Conservation (phyloP, 371 early-diverging fungal species). For the Parasitella parasitica region DNA sequence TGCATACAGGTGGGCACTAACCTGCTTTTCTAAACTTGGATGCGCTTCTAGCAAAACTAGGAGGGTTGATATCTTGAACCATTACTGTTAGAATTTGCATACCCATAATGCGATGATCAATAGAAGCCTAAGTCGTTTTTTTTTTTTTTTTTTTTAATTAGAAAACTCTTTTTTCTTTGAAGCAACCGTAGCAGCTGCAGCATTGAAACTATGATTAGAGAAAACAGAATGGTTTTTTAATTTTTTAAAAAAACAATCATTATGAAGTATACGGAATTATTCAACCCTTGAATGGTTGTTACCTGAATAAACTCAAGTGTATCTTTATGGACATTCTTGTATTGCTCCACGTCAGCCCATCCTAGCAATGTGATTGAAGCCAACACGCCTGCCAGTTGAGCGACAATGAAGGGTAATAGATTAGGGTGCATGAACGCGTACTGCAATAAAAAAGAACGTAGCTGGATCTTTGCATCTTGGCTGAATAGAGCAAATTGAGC, state of each 20-base stretch:
- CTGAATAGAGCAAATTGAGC: constrained; percentile 72
- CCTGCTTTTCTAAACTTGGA: constrained; percentile 71
- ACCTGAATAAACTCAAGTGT: constrained; percentile 71
- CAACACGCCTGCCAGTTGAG: constrained; percentile 69
- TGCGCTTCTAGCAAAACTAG: constrained; percentile 61
- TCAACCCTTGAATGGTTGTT: too few species aligned
- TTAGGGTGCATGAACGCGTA: constrained; percentile 67
- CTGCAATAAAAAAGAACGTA: constrained; percentile 73
- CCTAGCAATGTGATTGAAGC: constrained; percentile 79
- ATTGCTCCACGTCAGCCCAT: constrained; percentile 78
- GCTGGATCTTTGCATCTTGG: constrained; percentile 59
- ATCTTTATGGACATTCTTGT: constrained; percentile 63
- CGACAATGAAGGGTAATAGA: constrained; percentile 66
- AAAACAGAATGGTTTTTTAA: too few species aligned
- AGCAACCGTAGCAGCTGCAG: too few species aligned
- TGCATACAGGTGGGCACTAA: constrained; percentile 7
- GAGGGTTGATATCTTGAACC: constrained; percentile 63
- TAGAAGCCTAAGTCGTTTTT: too few species aligned
- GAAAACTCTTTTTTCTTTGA: too few species aligned
- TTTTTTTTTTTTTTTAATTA: too few species aligned
- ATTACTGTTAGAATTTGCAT: constrained; percentile 60
- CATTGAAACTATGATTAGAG: too few species aligned
- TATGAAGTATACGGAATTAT: too few species aligned
- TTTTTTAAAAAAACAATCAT: too few species aligned
- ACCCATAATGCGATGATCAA: constrained; percentile 66